Conservation (phyloP, 768 basidiomycete species). For the Mycena vitilis region DNA sequence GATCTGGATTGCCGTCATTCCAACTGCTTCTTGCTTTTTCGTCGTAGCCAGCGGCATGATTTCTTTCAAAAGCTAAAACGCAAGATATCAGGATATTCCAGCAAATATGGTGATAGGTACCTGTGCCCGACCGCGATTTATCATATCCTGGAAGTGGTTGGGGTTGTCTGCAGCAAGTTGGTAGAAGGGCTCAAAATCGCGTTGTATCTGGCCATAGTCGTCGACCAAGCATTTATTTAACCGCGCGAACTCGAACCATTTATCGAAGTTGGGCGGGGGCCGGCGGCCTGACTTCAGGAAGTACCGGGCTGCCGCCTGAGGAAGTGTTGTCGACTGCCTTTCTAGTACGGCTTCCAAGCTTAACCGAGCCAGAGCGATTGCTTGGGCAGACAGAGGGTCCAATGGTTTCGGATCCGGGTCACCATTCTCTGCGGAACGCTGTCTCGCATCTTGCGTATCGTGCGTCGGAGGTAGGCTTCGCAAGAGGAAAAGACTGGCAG, state of each 20-base stretch:
- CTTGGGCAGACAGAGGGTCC: conserved; percentile 1
- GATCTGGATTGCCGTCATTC: conserved; percentile 28
- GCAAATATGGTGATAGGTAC: conserved; percentile 1
- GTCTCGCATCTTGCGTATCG: not conserved
- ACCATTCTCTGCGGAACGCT: not conserved
- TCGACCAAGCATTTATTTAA: conserved; percentile 33
- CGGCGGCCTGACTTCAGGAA: conserved; percentile 29
- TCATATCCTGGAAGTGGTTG: conserved; percentile 19
- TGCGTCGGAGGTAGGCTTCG: not conserved
- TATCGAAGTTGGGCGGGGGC: conserved; percentile 34
- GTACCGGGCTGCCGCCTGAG: conserved; percentile 32
- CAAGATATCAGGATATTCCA: not conserved
- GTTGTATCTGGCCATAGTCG: conserved; percentile 35
- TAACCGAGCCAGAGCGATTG: conserved; percentile 18
- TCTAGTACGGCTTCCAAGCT: conserved; percentile 26
- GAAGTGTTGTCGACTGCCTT: conserved; percentile 32
- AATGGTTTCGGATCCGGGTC: not conserved
- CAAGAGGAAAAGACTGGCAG: not conserved
- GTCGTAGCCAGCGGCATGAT: not conserved
- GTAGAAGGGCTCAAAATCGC: conserved; percentile 34
- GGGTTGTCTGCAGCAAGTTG: conserved; percentile 23
- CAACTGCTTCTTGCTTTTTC: conserved; percentile 27
- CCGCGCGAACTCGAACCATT: conserved; percentile 32
- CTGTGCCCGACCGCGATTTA: conserved; percentile 17
- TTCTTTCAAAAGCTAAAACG: conserved; percentile 19